Evolutionary conservation across 257 asterid genomes (phyloP), one percentile per base, ranked within the genome.

Genomic region (Striga asiatica): DNA sequence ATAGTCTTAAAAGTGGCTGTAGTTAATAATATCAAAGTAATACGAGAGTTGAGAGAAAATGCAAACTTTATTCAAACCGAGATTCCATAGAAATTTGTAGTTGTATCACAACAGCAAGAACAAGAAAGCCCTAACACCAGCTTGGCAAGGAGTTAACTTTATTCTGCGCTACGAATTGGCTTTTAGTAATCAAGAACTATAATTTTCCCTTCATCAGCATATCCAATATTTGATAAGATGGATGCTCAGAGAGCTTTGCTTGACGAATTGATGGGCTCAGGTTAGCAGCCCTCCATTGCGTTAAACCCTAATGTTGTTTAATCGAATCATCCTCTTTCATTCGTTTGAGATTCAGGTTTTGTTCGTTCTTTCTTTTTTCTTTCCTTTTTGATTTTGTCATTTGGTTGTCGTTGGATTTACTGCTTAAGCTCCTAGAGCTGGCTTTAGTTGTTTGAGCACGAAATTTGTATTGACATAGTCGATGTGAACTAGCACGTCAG

Each of bases 161-260:
- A n/a, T n/a, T n/a, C n/a, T n/a, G n/a, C n/a, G n/a, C n/a, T n/a
- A n/a, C n/a, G n/a, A n/a, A n/a, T n/a, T n/a, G n/a, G n/a, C n/a
- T n/a, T n/a, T n/a, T n/a, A n/a, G n/a, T n/a, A n/a, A 13, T 50
- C 9, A 37, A 25, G 22, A 7, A 7, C 8, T n/a, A n/a, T n/a
- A n/a, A n/a, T n/a, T n/a, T n/a, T n/a, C n/a, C 25, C 22, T n/a
- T 51, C 58, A 38, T 39, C 61, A 24, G 35, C 24, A 20, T 25
- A 41, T 58, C 49, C 53, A 54, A 53, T 43, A 57, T 28, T 17
- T 49, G 43, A 60, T 60, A 56, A 52, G 64, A 86, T 86, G 95
- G 94, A 86, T 65, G 95, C 95, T 64, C 95, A 86, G 72, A 81
- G 95, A 75, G 94, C 95, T 68, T 70, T 86, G 74, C 94, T 86